Conservation (phyloP, 148 eudicot genomes). For the Pouteria glomerata region DNA sequence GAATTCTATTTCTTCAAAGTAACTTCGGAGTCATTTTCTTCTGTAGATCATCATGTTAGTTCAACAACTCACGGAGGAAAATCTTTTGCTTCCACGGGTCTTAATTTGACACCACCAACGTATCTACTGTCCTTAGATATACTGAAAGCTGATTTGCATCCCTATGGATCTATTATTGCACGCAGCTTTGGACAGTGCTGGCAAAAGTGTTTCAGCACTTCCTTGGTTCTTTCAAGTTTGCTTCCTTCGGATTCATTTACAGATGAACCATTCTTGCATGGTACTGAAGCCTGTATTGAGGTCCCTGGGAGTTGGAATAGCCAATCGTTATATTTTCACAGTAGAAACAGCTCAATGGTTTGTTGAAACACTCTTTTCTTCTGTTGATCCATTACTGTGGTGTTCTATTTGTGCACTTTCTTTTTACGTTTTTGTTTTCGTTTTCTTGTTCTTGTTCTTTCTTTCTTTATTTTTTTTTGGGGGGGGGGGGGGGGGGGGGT, state of each 20-base stretch:
- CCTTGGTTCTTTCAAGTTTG: conserved; percentile 51
- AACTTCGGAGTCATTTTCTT: conserved; percentile 8
- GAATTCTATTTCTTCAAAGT: not conserved
- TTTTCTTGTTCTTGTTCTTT: not conserved
- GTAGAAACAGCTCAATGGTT: conserved; percentile 45
- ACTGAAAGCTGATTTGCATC: conserved; percentile 39
- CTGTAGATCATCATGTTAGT: conserved; percentile 38
- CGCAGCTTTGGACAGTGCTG: conserved; percentile 29
- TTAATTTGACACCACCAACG: conserved; percentile 44
- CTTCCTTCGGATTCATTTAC: conserved; percentile 34
- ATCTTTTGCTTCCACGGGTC: conserved; percentile 14
- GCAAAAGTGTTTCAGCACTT: conserved; percentile 37
- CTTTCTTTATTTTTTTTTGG: not conserved
- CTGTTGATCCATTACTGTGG: not conserved
- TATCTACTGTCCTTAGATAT: conserved; percentile 49
- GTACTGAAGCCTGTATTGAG: conserved; percentile 53
- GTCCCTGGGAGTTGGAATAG: conserved; percentile 34
- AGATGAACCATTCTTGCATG: conserved; percentile 54
- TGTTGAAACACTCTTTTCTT: conserved; percentile 19
- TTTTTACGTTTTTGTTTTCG: too few species aligned
- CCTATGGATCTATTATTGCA: conserved; percentile 28
- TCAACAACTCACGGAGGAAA: conserved; percentile 17
- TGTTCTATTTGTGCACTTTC: too few species aligned
- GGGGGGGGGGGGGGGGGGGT: too few species aligned
- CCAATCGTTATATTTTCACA: conserved; percentile 41